Evolutionary conservation across 2,329 filamentous ascomycete species (phyloP), one percentile per base, ranked within the genome.

Genomic region (Colletotrichum caudatum): DNA sequence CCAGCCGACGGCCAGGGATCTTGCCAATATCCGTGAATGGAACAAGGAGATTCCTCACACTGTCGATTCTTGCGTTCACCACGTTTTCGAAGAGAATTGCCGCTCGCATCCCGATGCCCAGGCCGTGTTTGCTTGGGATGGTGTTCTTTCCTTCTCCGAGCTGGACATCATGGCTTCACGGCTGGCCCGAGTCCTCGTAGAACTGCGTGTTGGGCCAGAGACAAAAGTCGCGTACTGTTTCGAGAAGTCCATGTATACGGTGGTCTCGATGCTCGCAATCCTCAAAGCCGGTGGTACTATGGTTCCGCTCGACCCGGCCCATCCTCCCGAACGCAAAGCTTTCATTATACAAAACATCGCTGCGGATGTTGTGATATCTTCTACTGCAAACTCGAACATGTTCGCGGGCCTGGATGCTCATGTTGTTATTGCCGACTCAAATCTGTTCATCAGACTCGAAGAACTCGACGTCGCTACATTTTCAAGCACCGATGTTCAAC

Each of bases 261-360:
- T 77, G 4, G 74, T 80, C 7, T 76, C 76, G 2, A 77, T 80
- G 60, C 53, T 81, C 1, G 80, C 74, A 7, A 67, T 80, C 3
- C 75, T 80, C 61, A 80, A 79, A 64, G 72, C 79, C 2, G 80
- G 80, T 5, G 79, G 76, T 14, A 76, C 77, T 1, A 78, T 80
- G 51, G 78, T 79, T 1, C 76, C 77, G 11, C 69, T 81, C 18
- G 78, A 81, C 51, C 76, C 75, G 11, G 58, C 65, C 18, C 54
- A 71, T 57, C 69, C 69, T 18, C 33, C 29, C 4, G 68, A 67
- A 20, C 63, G 68, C n/a, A 67, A 67, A n/a, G 37, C 63, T 20
- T 67, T 67, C n/a, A 50, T 71, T 16, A 18, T 71, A 4, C 50
- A 44, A 12, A 67, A 18, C 6, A 61, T 61, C 16, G 2, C 14